Conservation (phyloP, 2,329 filamentous ascomycete species). For the Colletotrichum melonis region DNA sequence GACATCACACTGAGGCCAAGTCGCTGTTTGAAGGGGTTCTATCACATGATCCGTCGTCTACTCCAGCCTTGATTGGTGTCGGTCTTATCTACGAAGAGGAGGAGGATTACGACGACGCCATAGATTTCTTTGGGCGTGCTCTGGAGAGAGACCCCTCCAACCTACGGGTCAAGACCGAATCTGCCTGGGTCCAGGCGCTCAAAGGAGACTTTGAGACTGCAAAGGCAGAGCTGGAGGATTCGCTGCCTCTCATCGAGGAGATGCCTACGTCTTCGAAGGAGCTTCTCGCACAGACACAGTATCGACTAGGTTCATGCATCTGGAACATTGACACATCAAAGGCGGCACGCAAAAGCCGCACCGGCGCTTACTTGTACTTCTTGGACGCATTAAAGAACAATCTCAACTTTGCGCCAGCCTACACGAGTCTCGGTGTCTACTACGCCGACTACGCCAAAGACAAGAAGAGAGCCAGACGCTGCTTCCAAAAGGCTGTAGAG, state of each 20-base stretch:
- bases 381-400: conserved; percentile 87
- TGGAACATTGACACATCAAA: conserved; percentile 86
- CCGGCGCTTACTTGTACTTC: conserved; percentile 86
- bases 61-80: conserved; percentile 86
- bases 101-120: conserved; percentile 85
- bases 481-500: conserved; percentile 97
- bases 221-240: conserved; percentile 75
- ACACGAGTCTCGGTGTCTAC: conserved; percentile 89
- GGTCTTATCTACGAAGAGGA: conserved; percentile 95
- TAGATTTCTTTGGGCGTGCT: conserved; percentile 83
- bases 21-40: conserved; percentile 87
- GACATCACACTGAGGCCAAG: conserved; percentile 90
- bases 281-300: conserved; percentile 86
- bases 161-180: conserved; percentile 83
- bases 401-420: conserved; percentile 88
- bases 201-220: conserved; percentile 80
- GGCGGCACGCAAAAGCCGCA: conserved; percentile 80
- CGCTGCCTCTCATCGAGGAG: conserved; percentile 73
- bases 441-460: conserved; percentile 93
- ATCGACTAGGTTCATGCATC: conserved; percentile 86
- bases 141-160: conserved; percentile 79
- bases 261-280: conserved; percentile 70
- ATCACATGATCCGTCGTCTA: conserved; percentile 78
- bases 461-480: conserved; percentile 86
- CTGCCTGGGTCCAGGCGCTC: conserved; percentile 91